Conservation (phyloP, 352 stramenopile genomes). For the Phytophthora sp. region DNA sequence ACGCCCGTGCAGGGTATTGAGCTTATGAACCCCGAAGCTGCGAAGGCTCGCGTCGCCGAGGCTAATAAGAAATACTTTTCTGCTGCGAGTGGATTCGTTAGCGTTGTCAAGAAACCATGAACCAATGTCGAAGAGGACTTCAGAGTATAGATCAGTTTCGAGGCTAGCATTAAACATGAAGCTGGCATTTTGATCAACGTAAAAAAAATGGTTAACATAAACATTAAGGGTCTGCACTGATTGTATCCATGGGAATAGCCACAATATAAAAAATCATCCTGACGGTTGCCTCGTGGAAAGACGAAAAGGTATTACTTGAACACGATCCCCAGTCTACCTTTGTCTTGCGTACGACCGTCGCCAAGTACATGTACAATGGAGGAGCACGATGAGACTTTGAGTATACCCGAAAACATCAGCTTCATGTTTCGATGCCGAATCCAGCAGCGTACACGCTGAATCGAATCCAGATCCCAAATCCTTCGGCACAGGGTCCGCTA, state of each 20-base stretch:
- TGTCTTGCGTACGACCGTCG: conserved; percentile 39
- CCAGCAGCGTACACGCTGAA: conserved; percentile 46
- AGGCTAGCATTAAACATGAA: not conserved
- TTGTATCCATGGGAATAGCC: too few species aligned
- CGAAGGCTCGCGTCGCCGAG: conserved; percentile 89
- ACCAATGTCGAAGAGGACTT: not conserved
- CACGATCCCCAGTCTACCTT: conserved; percentile 46
- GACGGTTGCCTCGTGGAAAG: conserved; percentile 54
- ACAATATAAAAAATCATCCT: too few species aligned
- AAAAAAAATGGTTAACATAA: too few species aligned
- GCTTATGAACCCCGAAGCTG: conserved; percentile 97
- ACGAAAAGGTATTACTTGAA: conserved; percentile 56
- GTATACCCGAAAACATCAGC: conserved; percentile 49
- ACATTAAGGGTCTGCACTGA: too few species aligned
- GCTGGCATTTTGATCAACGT: not conserved
- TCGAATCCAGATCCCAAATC: conserved; percentile 48
- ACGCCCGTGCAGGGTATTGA: conserved; percentile 97
- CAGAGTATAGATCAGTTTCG: conserved; percentile 1
- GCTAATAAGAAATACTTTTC: conserved; percentile 99
- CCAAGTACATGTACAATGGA: conserved; percentile 67
- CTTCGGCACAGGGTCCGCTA: conserved; percentile 32
- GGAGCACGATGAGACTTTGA: conserved; percentile 61
- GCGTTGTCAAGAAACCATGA: conserved; percentile 87
- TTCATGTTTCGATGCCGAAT: conserved; percentile 37
- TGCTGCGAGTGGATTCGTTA: conserved; percentile 95